Conservation (phyloP, 768 basidiomycete species). For the Baorangia bicolor region DNA sequence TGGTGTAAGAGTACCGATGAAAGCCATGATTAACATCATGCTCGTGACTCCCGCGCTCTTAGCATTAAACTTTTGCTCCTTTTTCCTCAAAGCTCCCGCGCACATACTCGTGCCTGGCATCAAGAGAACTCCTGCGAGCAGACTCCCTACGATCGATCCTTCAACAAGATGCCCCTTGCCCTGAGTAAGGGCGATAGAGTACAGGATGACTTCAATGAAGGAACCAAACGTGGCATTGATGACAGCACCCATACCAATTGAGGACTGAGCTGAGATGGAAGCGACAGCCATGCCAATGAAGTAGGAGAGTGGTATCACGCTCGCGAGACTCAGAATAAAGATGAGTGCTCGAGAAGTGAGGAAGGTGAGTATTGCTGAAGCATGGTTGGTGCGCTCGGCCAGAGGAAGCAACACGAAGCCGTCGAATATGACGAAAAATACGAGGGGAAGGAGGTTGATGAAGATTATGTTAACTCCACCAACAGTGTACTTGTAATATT, state of each 20-base stretch:
- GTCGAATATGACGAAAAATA: conserved; percentile 96
- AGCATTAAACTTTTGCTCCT: conserved; percentile 99
- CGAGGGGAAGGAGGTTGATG: conserved; percentile 89
- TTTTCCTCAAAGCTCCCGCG: conserved; percentile 80
- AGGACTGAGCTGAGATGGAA: conserved; percentile 96
- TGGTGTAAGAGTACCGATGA: conserved; percentile 92
- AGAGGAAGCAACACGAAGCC: conserved; percentile 77
- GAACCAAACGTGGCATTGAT: conserved; percentile 99
- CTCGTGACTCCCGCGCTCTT: conserved; percentile 98
- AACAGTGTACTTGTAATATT: conserved; percentile 99
- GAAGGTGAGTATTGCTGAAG: conserved; percentile 64
- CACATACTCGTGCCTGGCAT: conserved; percentile 99
- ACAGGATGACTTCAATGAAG: conserved; percentile 96
- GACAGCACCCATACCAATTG: conserved; percentile 98
- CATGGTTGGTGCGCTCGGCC: conserved; percentile 59
- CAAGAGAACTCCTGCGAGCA: conserved; percentile 91
- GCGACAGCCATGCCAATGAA: conserved; percentile 99
- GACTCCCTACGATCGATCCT: conserved; percentile 92
- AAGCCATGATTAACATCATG: conserved; percentile 99
- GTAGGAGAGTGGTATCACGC: conserved; percentile 96
- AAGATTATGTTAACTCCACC: conserved; percentile 99
- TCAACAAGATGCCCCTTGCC: conserved; percentile 93
- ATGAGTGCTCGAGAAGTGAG: conserved; percentile 76
- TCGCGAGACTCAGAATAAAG: conserved; percentile 80
- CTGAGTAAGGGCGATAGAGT: conserved; percentile 84